These are phyloP conservation scores for Fusarium nurragi DNA, from an alignment of 2,329 filamentous ascomycete genomes.

Conservation along the genomic window DNA sequence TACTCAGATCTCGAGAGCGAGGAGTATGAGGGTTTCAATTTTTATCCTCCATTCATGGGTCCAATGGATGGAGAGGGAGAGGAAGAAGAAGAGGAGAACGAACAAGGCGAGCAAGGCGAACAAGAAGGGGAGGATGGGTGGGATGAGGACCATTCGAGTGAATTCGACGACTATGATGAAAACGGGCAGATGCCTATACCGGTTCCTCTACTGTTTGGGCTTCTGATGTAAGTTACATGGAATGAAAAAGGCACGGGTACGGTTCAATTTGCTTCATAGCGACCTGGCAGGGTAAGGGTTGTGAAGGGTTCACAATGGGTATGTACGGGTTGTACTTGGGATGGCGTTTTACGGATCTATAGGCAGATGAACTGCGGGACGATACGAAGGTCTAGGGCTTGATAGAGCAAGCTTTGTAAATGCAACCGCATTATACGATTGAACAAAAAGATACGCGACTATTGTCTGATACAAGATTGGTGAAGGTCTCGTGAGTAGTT, in stretches of 20 bases:
- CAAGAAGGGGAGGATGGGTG: conserved; percentile 19
- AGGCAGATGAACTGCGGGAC: conserved; percentile 16
- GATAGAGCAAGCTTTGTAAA: conserved; percentile 3
- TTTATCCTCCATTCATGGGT: conserved; percentile 14
- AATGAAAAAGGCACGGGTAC: background rate
- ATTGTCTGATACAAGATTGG: background rate
- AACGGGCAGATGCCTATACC: conserved; percentile 29
- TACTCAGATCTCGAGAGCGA: conserved; percentile 26
- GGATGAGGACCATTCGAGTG: conserved; percentile 19
- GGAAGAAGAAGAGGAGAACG: conserved; percentile 16
- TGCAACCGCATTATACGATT: conserved; percentile 1
- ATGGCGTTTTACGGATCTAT: conserved; percentile 27
- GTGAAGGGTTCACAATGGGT: background rate
- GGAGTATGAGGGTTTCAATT: conserved; percentile 9
- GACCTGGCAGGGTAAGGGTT: background rate
- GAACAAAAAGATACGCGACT: background rate
- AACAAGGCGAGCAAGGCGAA: conserved; percentile 6
- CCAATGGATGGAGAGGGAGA: conserved; percentile 23
- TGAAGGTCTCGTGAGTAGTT: background rate
- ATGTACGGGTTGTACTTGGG: conserved; percentile 11
- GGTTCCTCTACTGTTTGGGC: conserved; percentile 35
- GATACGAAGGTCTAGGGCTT: conserved; percentile 9
- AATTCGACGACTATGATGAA: conserved; percentile 38
- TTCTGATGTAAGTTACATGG: conserved; percentile 31
- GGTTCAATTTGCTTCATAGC: background rate